phyloP scores from a whole-genome alignment of 2,329 filamentous ascomycete genomes.

The Dothidotthia symphoricarpi region DNA sequence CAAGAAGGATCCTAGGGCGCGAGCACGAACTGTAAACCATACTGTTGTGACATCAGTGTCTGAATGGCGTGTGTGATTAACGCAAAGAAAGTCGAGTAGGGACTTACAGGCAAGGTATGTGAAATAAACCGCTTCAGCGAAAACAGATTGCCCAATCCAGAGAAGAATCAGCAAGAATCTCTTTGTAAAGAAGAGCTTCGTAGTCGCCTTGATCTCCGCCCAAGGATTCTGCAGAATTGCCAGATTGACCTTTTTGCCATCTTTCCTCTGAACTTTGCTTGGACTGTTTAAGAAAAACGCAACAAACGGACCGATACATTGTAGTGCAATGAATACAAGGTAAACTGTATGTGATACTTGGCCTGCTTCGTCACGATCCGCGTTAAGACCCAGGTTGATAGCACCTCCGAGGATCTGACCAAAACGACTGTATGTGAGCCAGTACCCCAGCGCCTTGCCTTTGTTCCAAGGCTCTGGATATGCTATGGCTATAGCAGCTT shows the following conservation, averaged over 20 bases:
- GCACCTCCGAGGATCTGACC: slow-evolving; percentile 71
- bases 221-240: slow-evolving; percentile 57
- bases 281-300: slow-evolving; percentile 63
- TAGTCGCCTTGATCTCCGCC: slow-evolving; percentile 60
- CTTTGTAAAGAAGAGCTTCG: slow-evolving; percentile 58
- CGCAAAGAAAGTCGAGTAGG: too few species aligned
- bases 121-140: slow-evolving; percentile 69
- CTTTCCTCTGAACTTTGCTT: slow-evolving; percentile 61
- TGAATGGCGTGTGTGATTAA: neutral
- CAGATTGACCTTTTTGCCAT: slow-evolving; percentile 62
- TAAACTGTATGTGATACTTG: slow-evolving; percentile 69
- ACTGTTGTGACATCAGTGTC: slow-evolving; percentile 32
- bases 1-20: slow-evolving; percentile 69
- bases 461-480: slow-evolving; percentile 64
- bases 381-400: slow-evolving; percentile 68
- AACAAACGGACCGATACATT: slow-evolving; percentile 63
- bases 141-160: slow-evolving; percentile 69
- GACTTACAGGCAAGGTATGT: slow-evolving; percentile 58
- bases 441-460: slow-evolving; percentile 58
- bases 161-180: slow-evolving; percentile 64
- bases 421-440: slow-evolving; percentile 61
- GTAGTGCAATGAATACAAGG: slow-evolving; percentile 68
- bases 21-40: slow-evolving; percentile 68
- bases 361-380: slow-evolving; percentile 56
- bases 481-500: slow-evolving; percentile 69